phyloP scores from a whole-genome alignment of 768 basidiomycete genomes.

The Mycena albidolilacea region DNA sequence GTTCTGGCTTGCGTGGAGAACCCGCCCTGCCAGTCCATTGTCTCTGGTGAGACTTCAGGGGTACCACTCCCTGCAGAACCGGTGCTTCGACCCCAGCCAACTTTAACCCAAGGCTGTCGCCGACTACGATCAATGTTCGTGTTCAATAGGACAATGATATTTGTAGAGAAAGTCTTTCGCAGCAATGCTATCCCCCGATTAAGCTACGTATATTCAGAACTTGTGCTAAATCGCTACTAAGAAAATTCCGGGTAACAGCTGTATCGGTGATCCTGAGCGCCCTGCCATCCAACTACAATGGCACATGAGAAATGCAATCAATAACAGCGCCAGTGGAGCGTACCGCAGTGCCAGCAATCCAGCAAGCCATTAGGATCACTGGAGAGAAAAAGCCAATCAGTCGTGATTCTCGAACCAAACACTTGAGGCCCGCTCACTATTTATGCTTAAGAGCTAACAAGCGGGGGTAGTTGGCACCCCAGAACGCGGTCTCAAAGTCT shows the following conservation, averaged over 20 bases:
- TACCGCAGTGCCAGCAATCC: constrained; percentile 55
- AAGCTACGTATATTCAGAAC: constrained; percentile 6
- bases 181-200: too few relatives aligned
- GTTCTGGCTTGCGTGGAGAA: too few relatives aligned
- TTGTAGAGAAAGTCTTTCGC: too few relatives aligned
- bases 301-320: constrained; percentile 13
- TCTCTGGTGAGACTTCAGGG: too few relatives aligned
- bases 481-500: constrained; percentile 49
- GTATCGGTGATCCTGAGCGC: constrained; percentile 24
- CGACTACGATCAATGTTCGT: too few relatives aligned
- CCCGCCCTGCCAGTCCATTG: too few relatives aligned
- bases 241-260: constrained; percentile 26
- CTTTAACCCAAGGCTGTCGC: too few relatives aligned
- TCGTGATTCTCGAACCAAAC: constrained; percentile 2
- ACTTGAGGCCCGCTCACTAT: constrained; percentile 45
- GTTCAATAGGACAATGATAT: too few relatives aligned
- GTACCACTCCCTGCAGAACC: too few relatives aligned
- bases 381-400: background rate
- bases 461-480: constrained; percentile 53
- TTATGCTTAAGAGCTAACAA: constrained; percentile 50
- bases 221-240: constrained; percentile 13
- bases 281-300: constrained; percentile 26
- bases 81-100: too few relatives aligned
- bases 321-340: constrained; percentile 26
- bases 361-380: constrained; percentile 49